phyloP scores from a whole-genome alignment of 768 basidiomycete genomes.

The Auricularia cornea region DNA sequence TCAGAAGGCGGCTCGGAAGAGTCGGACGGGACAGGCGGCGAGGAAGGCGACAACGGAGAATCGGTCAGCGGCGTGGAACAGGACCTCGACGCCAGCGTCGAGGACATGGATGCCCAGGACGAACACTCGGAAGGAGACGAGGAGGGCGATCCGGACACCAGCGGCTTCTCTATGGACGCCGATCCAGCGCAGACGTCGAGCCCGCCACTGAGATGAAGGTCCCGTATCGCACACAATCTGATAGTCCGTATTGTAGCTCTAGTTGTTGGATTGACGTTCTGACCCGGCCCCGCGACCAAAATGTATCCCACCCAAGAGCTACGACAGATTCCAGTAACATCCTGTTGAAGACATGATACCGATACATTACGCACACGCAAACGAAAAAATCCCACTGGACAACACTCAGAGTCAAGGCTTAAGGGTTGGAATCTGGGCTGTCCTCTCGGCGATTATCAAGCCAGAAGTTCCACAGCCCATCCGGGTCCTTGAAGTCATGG shows the following conservation, averaged over 20 bases:
- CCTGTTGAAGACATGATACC: conserved; percentile 1
- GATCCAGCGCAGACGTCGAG: conserved; percentile 26
- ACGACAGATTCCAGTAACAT: conserved; percentile 20
- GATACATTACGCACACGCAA: not conserved
- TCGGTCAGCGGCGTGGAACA: conserved; percentile 18
- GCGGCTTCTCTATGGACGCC: not conserved
- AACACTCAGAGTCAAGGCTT: no score
- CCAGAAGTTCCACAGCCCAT: conserved; percentile 82
- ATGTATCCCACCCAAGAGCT: conserved; percentile 48
- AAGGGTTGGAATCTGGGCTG: not conserved
- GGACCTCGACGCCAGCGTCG: conserved; percentile 59
- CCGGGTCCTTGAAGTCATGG: conserved; percentile 78
- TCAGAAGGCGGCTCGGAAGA: conserved; percentile 2
- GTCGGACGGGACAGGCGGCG: conserved; percentile 23
- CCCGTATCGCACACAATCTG: no score
- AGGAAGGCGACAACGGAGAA: conserved; percentile 39
- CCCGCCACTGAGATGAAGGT: conserved; percentile 12
- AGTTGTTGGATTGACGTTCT: no score
- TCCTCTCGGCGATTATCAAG: conserved; percentile 26
- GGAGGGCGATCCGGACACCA: conserved; percentile 17
- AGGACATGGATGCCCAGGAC: conserved; percentile 38
- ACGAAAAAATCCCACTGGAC: no score
- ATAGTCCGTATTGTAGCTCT: no score
- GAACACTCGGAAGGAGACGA: conserved; percentile 26
- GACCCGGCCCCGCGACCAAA: conserved; percentile 24